Base-by-base conservation (phyloP, 2,329 filamentous ascomycete genomes). In the Aquanectria penicillioides region DNA sequence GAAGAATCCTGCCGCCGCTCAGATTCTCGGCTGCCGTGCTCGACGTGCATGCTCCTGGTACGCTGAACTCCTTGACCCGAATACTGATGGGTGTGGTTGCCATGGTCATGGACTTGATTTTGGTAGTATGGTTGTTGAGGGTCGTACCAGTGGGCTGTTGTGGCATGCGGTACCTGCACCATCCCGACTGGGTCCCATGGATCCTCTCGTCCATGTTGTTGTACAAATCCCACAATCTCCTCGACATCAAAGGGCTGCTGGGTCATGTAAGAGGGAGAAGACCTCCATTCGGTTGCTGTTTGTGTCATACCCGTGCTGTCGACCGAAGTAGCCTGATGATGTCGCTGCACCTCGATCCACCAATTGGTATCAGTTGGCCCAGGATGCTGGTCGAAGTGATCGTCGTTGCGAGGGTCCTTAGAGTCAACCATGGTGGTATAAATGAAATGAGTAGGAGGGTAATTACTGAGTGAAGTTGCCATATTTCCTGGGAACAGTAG, bases 301-400 rank as follows among this genome's bases (percentile, higher is more conserved):
- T 22, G 12, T 41, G 12, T 13, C 20, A 18, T 41, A 9, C 17
- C 17, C 29, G 13, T 28, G 37, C 12, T 22, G 22, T 20, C 12
- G 22, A 17, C 9, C 8, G 28, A 13, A 13, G 50, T 20, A 18
- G 41, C 22, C 12, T 43, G 23, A 20, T 48, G 22, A 23, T 36
- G 47, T 31, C 57, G 36, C n/a, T 46, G 51, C n/a, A 60, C 51
- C 47, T 23, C 25, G 23, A 56, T 40, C 57, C 46, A 56, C 23
- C 11, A 5, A 28, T 33, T 36, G 28, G 34, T 15, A 12, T 56
- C 11, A 20, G 20, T 12, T 13, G 26, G 6, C 33, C 17, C 12
- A 10, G 17, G 26, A 18, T 55, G 31, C 5, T 33, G 22, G 12
- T 36, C 12, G 22, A 18, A 33, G 29, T 31, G 13, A 15, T 43